phyloP scores from a whole-genome alignment of 2,329 filamentous ascomycete genomes.

The Fusarium haematococcum region DNA sequence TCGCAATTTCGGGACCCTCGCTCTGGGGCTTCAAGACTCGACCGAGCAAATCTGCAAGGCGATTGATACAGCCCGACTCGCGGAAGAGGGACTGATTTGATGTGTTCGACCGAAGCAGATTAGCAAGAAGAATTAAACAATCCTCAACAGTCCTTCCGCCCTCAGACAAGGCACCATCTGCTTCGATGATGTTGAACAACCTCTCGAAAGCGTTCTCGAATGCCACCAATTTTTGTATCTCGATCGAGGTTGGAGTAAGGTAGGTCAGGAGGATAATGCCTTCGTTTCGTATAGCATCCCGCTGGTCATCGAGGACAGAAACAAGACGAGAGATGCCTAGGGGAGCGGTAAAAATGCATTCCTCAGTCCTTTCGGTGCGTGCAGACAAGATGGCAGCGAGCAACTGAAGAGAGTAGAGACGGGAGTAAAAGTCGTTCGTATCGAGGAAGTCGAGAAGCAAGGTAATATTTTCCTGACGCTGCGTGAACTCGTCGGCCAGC shows the following conservation, averaged over 20 bases:
- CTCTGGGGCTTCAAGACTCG: conserved; percentile 66
- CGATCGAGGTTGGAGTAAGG: conserved; percentile 85
- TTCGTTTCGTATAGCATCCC: conserved; percentile 90
- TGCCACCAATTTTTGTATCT: conserved; percentile 94
- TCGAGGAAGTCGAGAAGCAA: conserved; percentile 91
- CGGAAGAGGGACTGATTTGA: conserved; percentile 96
- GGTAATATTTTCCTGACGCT: conserved; percentile 96
- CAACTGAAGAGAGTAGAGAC: conserved; percentile 90
- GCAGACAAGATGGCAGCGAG: conserved; percentile 87
- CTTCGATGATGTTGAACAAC: conserved; percentile 83
- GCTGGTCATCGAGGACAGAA: conserved; percentile 82
- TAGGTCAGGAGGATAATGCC: conserved; percentile 88
- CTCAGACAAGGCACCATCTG: conserved; percentile 83
- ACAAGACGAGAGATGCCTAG: conserved; percentile 90
- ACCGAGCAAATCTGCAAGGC: conserved; percentile 76
- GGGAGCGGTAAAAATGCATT: conserved; percentile 91
- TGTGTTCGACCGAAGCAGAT: conserved; percentile 85
- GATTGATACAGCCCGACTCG: conserved; percentile 85
- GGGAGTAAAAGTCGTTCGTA: conserved; percentile 86
- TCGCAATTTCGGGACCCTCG: conserved; percentile 69
- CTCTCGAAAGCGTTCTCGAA: conserved; percentile 95
- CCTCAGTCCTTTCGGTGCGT: conserved; percentile 90
- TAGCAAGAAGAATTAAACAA: conserved; percentile 89
- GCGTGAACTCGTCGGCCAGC: conserved; percentile 98
- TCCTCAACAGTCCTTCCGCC: conserved; percentile 93